Evolutionary conservation across 225 moss, liverwort and hornwort species (phyloP).

Genomic region (Anthoceros angustus): DNA sequence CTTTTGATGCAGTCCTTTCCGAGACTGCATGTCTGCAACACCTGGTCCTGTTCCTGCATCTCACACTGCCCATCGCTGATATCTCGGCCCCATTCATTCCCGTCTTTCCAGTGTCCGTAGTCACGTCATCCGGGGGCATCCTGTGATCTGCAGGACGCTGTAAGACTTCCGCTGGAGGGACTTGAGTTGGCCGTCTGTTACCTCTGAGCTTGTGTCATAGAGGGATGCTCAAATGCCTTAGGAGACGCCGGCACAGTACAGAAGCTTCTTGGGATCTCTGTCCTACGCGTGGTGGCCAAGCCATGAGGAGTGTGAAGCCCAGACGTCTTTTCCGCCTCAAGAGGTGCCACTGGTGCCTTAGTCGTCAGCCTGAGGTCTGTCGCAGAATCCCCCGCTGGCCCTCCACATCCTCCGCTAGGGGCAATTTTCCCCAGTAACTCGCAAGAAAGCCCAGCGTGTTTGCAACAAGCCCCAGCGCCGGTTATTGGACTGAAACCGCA

Average conservation of each 20-base stretch:
- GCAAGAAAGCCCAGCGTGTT: slow-evolving; percentile 43
- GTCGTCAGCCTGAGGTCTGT: background rate
- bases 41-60: background rate
- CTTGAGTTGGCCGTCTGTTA: background rate
- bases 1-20: too few relatives aligned
- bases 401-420: slow-evolving; percentile 2
- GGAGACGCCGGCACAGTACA: background rate
- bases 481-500: too few relatives aligned
- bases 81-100: background rate
- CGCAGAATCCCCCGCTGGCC: background rate
- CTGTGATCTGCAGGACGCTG: background rate
- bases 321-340: background rate
- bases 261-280: background rate
- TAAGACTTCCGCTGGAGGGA: background rate
- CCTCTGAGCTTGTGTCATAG: background rate
- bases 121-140: background rate
- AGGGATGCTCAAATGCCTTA: background rate
- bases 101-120: background rate
- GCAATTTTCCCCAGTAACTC: slow-evolving; percentile 31
- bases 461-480: slow-evolving; percentile 25
- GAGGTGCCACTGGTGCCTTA: background rate
- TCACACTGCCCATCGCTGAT: background rate
- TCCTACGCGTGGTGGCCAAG: background rate
- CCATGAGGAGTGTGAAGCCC: background rate
- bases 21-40: background rate